These are phyloP conservation scores for Annona squamosa DNA, from an alignment of 164 flowering plant species.

Conservation along the genomic window DNA sequence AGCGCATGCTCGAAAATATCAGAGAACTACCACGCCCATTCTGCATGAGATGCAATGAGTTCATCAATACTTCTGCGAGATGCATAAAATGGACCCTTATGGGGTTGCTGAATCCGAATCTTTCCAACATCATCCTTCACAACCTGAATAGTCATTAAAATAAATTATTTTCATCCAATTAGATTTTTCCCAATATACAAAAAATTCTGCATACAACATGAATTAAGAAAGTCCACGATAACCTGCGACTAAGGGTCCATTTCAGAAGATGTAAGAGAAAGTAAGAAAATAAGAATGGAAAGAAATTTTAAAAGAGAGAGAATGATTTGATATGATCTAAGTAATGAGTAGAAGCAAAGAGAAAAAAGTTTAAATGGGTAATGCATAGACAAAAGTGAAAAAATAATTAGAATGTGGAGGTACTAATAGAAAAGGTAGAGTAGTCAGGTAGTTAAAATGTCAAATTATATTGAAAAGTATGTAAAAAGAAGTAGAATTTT, in stretches of 20 bases:
- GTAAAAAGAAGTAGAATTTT: too few species aligned
- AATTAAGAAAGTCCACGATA: background rate
- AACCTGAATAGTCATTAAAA: constrained; percentile 40
- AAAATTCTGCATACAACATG: background rate
- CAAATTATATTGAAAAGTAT: too few species aligned
- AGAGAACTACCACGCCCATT: constrained; percentile 74
- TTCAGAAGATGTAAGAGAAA: background rate
- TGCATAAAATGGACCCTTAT: constrained; percentile 89
- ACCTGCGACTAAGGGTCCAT: background rate
- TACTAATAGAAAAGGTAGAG: too few species aligned
- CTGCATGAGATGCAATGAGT: constrained; percentile 79
- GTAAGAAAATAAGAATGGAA: too few species aligned
- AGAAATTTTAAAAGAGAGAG: too few species aligned
- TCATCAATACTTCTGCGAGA: constrained; percentile 81
- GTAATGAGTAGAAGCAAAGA: too few species aligned
- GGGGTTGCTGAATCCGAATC: constrained; percentile 74
- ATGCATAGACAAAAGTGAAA: too few species aligned
- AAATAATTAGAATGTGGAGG: too few species aligned
- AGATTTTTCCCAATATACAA: background rate
- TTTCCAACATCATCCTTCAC: constrained; percentile 91
- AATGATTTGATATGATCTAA: too few species aligned
- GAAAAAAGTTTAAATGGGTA: too few species aligned
- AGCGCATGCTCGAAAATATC: background rate
- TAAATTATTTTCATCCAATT: background rate
- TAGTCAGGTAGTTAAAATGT: too few species aligned